phyloP scores from a whole-genome alignment of 2,329 filamentous ascomycete genomes.

The Fusarium sp. region DNA sequence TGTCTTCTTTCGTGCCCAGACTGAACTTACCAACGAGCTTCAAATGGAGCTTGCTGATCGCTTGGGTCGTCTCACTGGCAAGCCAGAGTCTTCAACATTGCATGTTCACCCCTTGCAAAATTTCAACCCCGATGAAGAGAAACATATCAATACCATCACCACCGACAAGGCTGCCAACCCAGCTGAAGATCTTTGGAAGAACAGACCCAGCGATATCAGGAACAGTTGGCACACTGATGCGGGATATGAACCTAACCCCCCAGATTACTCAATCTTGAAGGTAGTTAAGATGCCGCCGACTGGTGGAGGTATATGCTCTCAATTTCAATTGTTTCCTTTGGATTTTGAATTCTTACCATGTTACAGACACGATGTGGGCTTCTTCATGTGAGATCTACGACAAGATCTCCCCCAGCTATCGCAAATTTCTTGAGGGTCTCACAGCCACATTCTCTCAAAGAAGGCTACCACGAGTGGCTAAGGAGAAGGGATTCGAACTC shows the following conservation, averaged over 20 bases:
- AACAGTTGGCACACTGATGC: conserved; percentile 16
- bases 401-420: conserved; percentile 1
- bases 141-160: conserved; percentile 12
- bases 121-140: conserved; percentile 6
- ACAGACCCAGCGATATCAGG: conserved; percentile 8
- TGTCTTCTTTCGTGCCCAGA: conserved; percentile 2
- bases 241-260: conserved; percentile 5
- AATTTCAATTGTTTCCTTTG: too few species aligned
- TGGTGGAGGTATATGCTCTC: neutral
- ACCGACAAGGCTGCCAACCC: conserved; percentile 2
- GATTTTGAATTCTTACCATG: neutral
- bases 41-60: conserved; percentile 1
- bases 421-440: neutral
- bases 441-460: conserved; percentile 2
- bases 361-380: conserved; percentile 1
- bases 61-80: neutral
- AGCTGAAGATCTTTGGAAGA: conserved; percentile 10
- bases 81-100: conserved; percentile 1
- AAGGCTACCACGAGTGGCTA: neutral
- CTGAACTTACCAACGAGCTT: neutral
- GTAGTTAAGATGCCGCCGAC: neutral
- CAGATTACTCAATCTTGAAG: conserved; percentile 10
- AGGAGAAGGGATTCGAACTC: conserved; percentile 7
- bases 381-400: conserved; percentile 7
- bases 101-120: conserved; percentile 3